Conservation (phyloP, 306 rosid species). For the Acacia melanoxylon region DNA sequence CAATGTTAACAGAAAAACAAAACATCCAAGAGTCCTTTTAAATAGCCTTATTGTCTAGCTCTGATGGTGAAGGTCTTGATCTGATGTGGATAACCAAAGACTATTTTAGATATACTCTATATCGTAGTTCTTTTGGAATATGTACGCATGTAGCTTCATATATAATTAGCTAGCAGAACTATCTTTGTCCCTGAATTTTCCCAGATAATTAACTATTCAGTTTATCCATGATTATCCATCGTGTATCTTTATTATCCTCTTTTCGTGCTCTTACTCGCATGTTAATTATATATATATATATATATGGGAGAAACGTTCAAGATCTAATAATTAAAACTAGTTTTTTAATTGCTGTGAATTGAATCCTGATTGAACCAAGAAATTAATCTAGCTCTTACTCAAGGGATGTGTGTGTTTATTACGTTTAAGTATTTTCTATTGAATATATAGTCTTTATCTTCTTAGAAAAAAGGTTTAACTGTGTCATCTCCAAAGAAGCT, state of each 20-base stretch:
- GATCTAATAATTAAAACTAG: not conserved
- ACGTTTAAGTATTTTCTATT: too few species aligned
- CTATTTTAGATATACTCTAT: not conserved
- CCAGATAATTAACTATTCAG: not conserved
- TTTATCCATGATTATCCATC: not conserved
- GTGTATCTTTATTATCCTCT: not conserved
- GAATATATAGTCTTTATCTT: too few species aligned
- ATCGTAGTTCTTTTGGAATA: constrained; percentile 21
- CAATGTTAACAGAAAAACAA: not conserved
- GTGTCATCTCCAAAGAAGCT: not conserved
- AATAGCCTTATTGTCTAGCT: not conserved
- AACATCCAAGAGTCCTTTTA: not conserved
- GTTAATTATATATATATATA: not conserved
- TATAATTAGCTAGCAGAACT: not conserved
- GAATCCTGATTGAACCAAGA: not conserved
- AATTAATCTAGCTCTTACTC: too few species aligned
- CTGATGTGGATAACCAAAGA: constrained; percentile 34
- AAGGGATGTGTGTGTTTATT: too few species aligned
- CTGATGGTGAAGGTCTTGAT: not conserved
- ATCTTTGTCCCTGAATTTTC: constrained; percentile 25
- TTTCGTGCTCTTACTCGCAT: not conserved
- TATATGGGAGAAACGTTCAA: not conserved
- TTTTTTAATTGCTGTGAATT: not conserved
- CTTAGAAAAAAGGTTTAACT: not conserved
- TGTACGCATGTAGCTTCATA: constrained; percentile 28